phyloP scores from a whole-genome alignment of 2,329 filamentous ascomycete species.

The Trichoderma sp. region DNA sequence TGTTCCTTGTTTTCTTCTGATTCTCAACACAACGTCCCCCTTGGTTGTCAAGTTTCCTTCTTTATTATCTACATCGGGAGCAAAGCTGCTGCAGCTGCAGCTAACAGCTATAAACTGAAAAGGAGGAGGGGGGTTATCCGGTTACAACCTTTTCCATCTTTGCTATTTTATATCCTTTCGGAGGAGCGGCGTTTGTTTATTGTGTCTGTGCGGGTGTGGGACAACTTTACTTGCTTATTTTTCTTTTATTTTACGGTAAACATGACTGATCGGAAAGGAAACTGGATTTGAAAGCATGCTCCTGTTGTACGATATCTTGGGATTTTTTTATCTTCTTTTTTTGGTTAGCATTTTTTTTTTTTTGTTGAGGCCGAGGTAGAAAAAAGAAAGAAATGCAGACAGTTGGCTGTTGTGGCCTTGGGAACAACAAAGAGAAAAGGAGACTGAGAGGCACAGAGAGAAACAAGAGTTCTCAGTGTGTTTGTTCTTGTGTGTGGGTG shows the following conservation, averaged over 20 bases:
- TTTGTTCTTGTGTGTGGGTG: neutral
- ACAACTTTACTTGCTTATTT: constrained; percentile 28
- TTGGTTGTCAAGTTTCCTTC: constrained; percentile 10
- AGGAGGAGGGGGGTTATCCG: constrained; percentile 20
- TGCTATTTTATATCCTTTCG: constrained; percentile 15
- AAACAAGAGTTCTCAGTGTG: neutral
- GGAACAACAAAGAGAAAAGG: neutral
- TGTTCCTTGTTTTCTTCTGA: neutral
- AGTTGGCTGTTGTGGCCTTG: constrained; percentile 14
- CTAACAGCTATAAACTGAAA: constrained; percentile 22
- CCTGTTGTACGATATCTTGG: constrained; percentile 40
- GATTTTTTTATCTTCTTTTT: neutral
- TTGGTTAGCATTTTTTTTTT: constrained; percentile 33
- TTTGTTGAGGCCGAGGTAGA: constrained; percentile 23
- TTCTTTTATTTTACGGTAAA: constrained; percentile 30
- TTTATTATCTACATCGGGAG: constrained; percentile 7
- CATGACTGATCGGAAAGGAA: constrained; percentile 31
- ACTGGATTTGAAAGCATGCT: constrained; percentile 32
- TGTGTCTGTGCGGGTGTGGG: constrained; percentile 31
- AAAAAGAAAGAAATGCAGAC: constrained; percentile 25
- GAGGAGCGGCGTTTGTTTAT: constrained; percentile 7
- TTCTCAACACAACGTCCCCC: neutral
- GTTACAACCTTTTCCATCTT: constrained; percentile 9
- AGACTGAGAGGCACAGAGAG: neutral
- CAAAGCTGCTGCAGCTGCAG: constrained; percentile 2